A percentile compares a stretch with the other conserved stretches of the same genome.
phyloP scores from a whole-genome alignment of 2,329 filamentous ascomycete species.

The Ophidiomyces ophidiicola region DNA sequence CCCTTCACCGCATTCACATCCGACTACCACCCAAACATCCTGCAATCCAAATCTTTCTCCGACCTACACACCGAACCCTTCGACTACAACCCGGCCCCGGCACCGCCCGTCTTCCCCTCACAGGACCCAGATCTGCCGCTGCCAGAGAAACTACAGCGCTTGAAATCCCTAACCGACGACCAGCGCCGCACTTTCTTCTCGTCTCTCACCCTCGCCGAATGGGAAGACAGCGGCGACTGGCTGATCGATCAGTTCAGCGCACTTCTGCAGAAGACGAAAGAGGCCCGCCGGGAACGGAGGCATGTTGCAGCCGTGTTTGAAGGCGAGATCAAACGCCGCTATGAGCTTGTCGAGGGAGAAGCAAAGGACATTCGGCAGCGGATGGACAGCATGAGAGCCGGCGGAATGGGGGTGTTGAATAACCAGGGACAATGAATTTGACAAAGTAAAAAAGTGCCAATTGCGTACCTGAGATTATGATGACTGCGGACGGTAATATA shows the following conservation, averaged over 20 bases:
- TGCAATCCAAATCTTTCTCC: conserved; percentile 37
- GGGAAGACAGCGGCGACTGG: conserved; percentile 52
- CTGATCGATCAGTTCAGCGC: conserved; percentile 44
- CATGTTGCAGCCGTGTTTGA: conserved; percentile 44
- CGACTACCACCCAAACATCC: conserved; percentile 38
- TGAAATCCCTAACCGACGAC: conserved; percentile 26
- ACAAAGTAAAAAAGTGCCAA: too few species aligned
- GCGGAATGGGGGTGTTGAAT: conserved; percentile 42
- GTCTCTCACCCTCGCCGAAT: conserved; percentile 42
- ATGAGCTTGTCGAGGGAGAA: conserved; percentile 40
- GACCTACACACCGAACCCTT: conserved; percentile 42
- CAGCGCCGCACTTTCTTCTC: conserved; percentile 41
- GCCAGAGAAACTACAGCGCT: conserved; percentile 27
- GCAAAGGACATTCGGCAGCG: conserved; percentile 39
- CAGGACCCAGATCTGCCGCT: conserved; percentile 20
- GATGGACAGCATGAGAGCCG: conserved; percentile 42
- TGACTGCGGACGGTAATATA: too few species aligned
- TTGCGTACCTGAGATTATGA: too few species aligned
- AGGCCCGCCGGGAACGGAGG: conserved; percentile 42
- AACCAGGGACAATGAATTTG: conserved; percentile 19
- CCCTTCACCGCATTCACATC: conserved; percentile 25
- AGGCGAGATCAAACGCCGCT: conserved; percentile 41
- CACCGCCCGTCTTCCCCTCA: conserved; percentile 18
- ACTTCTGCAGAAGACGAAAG: conserved; percentile 41
- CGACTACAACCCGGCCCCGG: conserved; percentile 30